Evolutionary conservation across 2,329 filamentous ascomycete species (phyloP), one percentile per base, ranked within the genome.

Genomic region (Hymenoscyphus linearis): DNA sequence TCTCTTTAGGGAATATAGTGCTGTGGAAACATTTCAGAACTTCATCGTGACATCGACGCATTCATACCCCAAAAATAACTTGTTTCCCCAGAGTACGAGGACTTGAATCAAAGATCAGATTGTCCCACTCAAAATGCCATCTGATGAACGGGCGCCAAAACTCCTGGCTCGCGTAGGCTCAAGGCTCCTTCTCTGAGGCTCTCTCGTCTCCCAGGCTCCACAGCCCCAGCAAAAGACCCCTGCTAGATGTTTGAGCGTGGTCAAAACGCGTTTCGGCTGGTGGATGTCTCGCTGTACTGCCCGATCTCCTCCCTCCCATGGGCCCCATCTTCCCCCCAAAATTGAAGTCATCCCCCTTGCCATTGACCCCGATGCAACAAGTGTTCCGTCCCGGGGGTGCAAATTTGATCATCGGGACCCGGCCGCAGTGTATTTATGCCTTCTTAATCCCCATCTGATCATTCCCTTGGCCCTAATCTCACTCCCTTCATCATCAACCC

Each of bases 181-280:
- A n/a, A n/a, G n/a, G n/a, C n/a, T n/a, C n/a, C n/a, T 12, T 22
- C 18, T 47, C 18, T 47, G 18, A 47, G 44, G 18, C 44, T 47
- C 44, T 47, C 44, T 47, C 44, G 44, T 47, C 44, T 47, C 44
- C 44, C 22, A 25, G 18, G 18, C 1, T 47, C 9, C 10, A 9
- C 9, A 13, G 22, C 18, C 44, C 44, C 44, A 22, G 18, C 18
- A 25, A 47, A 3, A 4, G 12, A 9, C 40, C 40, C 55, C 56
- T 50, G 18, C 25, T 25, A 27, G 22, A n/a, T 44, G 60, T 59
- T 59, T 62, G 60, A 57, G 56, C 47, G 22, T 35, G 34, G 57
- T 57, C 57, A 26, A 62, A 62, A 62, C 60, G 50, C 60, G 60
- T 62, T 62, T 62, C 60, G 60, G 56, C 18, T 35, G 22, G 36